Evolutionary conservation across 140 eudicot genomes (phyloP), one percentile per base, ranked within the genome.

Genomic region (Ambrosia hybrid): DNA sequence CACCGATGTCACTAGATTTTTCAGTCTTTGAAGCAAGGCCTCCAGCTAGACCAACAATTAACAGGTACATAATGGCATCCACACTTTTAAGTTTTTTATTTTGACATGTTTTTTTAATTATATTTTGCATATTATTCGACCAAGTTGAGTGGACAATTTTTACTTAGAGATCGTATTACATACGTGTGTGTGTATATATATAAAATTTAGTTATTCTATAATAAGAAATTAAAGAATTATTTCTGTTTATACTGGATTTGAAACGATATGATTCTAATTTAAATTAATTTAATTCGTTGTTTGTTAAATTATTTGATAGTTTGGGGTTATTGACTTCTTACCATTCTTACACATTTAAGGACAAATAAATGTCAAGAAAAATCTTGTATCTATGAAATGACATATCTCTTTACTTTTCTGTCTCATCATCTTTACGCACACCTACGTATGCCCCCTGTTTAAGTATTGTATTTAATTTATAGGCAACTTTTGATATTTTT

Each of bases 11-110:
- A 36, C 80, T 94, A 3, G 99, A 94, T 77, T 94, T 94, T 74
- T 87, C 99, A 0, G 89, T 83, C 68, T 84, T 88, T 53, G 97
- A 83, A 33, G 73, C 85, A 76, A 81, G 75, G 75, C 97, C 96
- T 66, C 93, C 96, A 13, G 66, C 72, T 80, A 90, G 99, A 72
- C 99, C 99, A 59, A 94, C 99, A 55, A 94, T 94, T 80, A 90
- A 84, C 95, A 94, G 99, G 99, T 88, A 83, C 46, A 41, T 5
- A 68, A 15, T 57, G 62, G 21, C 67, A 72, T 59, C 30, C 16
- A 34, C 17, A 0, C 17, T 51, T 61, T 51, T 65, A 66, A 46
- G 15, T 10, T 45, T 2, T 67, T 26, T 46, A 45, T 10, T 43
- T 39, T 15, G 53, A 14, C 15, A 9, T n/a, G 1, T 66, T 26